phyloP scores from a whole-genome alignment of 2,329 filamentous ascomycete species.

The Phyllosticta citribraziliensis region DNA sequence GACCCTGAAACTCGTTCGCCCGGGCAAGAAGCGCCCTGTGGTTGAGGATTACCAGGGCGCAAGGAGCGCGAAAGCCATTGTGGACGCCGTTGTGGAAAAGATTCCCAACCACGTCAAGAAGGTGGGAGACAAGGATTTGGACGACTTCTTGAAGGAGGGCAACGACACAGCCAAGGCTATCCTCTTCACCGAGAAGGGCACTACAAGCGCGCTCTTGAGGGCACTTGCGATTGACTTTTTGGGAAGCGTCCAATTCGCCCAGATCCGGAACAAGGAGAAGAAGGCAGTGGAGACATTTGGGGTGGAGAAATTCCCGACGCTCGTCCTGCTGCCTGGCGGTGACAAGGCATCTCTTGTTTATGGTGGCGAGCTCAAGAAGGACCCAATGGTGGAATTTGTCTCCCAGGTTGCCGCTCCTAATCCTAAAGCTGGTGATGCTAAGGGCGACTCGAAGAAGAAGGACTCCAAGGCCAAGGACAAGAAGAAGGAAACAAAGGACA shows the following conservation, averaged over 20 bases:
- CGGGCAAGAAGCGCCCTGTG: slow-evolving; percentile 72
- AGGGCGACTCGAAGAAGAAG: slow-evolving; percentile 28
- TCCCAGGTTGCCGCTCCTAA: slow-evolving; percentile 71
- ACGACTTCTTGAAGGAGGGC: slow-evolving; percentile 59
- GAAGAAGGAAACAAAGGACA: slow-evolving; percentile 17
- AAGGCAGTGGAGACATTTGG: slow-evolving; percentile 63
- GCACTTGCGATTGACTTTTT: slow-evolving; percentile 86
- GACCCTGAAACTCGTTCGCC: slow-evolving; percentile 85
- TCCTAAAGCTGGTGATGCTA: slow-evolving; percentile 52
- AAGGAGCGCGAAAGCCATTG: slow-evolving; percentile 75
- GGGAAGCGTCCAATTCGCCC: slow-evolving; percentile 66
- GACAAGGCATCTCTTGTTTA: slow-evolving; percentile 62
- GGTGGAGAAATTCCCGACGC: slow-evolving; percentile 65
- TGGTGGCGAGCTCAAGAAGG: slow-evolving; percentile 77
- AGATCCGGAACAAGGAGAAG: slow-evolving; percentile 74
- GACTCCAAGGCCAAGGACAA: slow-evolving; percentile 33
- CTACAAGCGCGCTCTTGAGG: slow-evolving; percentile 71
- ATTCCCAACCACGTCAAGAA: slow-evolving; percentile 87
- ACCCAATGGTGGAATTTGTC: slow-evolving; percentile 70
- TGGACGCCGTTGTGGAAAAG: slow-evolving; percentile 72
- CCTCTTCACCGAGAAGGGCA: slow-evolving; percentile 87
- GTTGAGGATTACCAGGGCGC: slow-evolving; percentile 87
- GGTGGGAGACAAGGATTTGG: slow-evolving; percentile 68
- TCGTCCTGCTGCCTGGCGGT: slow-evolving; percentile 68
- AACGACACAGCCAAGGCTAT: slow-evolving; percentile 72